Evolutionary conservation across 805 yeast genomes (phyloP), one percentile per base, ranked within the genome.

Genomic region (Candida railenensis): DNA sequence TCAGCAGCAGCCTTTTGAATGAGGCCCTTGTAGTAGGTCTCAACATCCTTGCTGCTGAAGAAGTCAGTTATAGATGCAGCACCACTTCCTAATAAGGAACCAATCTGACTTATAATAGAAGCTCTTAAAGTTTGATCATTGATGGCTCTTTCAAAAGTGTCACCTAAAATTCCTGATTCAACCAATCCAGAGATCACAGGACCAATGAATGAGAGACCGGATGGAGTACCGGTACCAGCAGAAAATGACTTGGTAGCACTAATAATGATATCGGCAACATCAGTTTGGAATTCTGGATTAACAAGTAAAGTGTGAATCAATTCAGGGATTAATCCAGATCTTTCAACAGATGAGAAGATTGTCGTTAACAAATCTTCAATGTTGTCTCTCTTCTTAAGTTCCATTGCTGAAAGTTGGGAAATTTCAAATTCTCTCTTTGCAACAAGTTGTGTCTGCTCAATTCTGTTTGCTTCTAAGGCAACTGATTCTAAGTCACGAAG

Each of bases 321-420:
- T 25, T 54, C 61, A 37, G 52, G 55, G 34, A 65, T 42, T 34
- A 65, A 51, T 5, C 63, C 65, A 5, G 68, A 62, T 48, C 57
- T 50, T 28, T 54, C 62, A 44, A 63, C 57, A 2, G 68, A 51
- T 2, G 52, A 37, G 34, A 65, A 55, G n/a, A 65, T 51, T 7
- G 69, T 65, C 18, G 58, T 53, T 25, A 62, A 51, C 48, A 65
- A 61, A 37, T 63, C 66, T 42, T 57, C 62, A 39, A 64, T 50
- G 42, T 65, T 65, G 51, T 59, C 66, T 53, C 69, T 60, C 45
- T 54, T 63, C 12, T 34, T 44, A 22, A 51, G 25, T 5, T 38
- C 43, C 22, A 40, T 28, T n/a, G 12, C 45, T 4, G 14, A 21
- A 11, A 43, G 44, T 12, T 30, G 25, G 32, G 37, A 19, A n/a